Evolutionary conservation across 2,329 filamentous ascomycete genomes (phyloP).

Genomic region (Cyphellophora europaea): DNA sequence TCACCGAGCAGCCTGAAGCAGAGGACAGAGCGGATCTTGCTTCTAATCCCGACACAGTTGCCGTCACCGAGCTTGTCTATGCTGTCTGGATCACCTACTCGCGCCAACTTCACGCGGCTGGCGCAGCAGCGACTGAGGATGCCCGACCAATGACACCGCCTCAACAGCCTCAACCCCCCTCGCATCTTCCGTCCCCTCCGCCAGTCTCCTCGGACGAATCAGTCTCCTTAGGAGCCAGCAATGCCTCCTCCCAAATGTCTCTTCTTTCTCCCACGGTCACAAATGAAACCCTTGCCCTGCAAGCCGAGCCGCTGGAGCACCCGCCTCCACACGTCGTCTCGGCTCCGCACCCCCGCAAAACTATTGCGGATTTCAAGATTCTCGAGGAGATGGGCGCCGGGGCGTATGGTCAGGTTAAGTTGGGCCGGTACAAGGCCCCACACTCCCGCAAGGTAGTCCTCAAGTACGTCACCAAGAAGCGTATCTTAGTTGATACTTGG

Average conservation of each 20-base stretch:
- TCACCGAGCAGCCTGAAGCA: constrained; percentile 54
- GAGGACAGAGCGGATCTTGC: constrained; percentile 37
- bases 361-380: constrained; percentile 81
- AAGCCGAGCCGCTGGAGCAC: constrained; percentile 30
- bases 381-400: constrained; percentile 98
- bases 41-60: too few species aligned
- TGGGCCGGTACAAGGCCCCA: constrained; percentile 62
- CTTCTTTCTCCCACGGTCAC: constrained; percentile 37
- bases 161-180: constrained; percentile 69
- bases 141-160: constrained; percentile 62
- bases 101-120: constrained; percentile 73
- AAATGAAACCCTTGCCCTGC: constrained; percentile 35
- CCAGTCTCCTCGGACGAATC: constrained; percentile 18
- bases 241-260: constrained; percentile 30
- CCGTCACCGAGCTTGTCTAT: constrained; percentile 74
- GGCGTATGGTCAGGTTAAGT: constrained; percentile 94
- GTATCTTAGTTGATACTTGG: constrained; percentile 97
- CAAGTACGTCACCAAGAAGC: constrained; percentile 94
- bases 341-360: constrained; percentile 54
- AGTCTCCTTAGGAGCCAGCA: constrained; percentile 17
- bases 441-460: constrained; percentile 69
- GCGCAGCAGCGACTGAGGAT: constrained; percentile 51
- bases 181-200: constrained; percentile 39
- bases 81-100: constrained; percentile 98
- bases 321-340: constrained; percentile 17